These are phyloP conservation scores for Lithocarpus polystachyus DNA, from an alignment of 306 rosid species.

Conservation along the genomic window DNA sequence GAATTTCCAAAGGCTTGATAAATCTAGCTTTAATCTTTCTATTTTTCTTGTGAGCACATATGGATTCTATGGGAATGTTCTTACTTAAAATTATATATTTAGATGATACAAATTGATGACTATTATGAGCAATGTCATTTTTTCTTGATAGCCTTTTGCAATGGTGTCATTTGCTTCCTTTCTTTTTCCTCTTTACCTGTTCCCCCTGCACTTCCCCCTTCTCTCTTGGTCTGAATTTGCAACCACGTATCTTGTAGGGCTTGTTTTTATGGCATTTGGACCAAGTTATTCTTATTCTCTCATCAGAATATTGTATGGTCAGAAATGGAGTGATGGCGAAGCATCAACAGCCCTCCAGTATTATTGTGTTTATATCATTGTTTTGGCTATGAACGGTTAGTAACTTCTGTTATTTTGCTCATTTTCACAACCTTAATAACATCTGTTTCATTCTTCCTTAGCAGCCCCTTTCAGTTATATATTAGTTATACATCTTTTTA, in stretches of 20 bases:
- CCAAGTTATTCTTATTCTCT: conserved; percentile 92
- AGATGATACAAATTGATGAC: not conserved
- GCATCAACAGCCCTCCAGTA: conserved; percentile 80
- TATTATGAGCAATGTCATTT: not conserved
- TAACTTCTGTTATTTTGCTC: conserved; percentile 23
- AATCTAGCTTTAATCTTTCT: not conserved
- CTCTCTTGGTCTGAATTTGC: conserved; percentile 27
- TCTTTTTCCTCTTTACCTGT: not conserved
- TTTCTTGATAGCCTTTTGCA: not conserved
- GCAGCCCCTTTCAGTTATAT: not conserved
- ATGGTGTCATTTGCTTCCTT: not conserved
- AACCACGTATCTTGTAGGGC: conserved; percentile 52
- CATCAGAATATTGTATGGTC: conserved; percentile 82
- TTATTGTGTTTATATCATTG: conserved; percentile 76
- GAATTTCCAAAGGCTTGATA: conserved; percentile 7
- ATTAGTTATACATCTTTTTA: not conserved
- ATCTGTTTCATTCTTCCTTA: not conserved
- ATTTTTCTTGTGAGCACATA: not conserved
- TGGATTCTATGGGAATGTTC: not conserved
- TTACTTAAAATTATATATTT: not conserved
- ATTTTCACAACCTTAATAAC: not conserved
- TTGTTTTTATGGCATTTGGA: conserved; percentile 89
- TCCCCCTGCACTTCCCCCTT: not conserved
- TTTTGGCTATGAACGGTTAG: conserved; percentile 95
- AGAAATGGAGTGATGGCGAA: conserved; percentile 96